Evolutionary conservation across 2,329 filamentous ascomycete species (phyloP).

Genomic region (Ascochyta lentis): DNA sequence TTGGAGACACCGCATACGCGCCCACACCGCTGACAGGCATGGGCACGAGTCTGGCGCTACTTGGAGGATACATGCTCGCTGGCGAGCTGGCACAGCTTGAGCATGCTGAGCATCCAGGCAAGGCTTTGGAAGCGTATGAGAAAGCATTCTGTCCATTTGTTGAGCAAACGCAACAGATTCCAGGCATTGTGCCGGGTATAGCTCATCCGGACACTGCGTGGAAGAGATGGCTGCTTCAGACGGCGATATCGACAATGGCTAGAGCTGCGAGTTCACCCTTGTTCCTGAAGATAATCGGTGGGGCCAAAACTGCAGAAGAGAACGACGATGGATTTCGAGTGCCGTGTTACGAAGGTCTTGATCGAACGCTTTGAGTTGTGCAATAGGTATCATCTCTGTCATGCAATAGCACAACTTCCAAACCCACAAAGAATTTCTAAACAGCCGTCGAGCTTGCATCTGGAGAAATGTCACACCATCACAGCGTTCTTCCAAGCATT

Average conservation of each 20-base stretch:
- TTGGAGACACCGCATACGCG: constrained; percentile 63
- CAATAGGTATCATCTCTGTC: too few relatives aligned
- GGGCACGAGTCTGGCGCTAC: constrained; percentile 44
- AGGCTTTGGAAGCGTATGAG: constrained; percentile 35
- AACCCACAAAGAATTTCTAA: not conserved
- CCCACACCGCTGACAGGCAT: constrained; percentile 57
- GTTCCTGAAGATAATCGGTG: constrained; percentile 15
- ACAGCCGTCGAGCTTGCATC: not conserved
- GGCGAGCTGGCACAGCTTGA: constrained; percentile 39
- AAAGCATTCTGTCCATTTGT: constrained; percentile 33
- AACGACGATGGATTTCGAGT: constrained; percentile 25
- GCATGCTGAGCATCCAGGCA: constrained; percentile 15
- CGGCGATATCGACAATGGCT: constrained; percentile 13
- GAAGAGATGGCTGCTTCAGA: constrained; percentile 33
- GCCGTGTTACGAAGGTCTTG: constrained; percentile 18
- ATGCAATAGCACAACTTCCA: not conserved
- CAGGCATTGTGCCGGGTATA: constrained; percentile 27
- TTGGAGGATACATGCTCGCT: constrained; percentile 49
- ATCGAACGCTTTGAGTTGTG: not conserved
- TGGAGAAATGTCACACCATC: not conserved
- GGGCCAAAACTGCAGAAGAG: constrained; percentile 9
- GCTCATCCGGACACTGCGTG: constrained; percentile 28
- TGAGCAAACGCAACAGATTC: constrained; percentile 36
- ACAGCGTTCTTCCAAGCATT: not conserved
- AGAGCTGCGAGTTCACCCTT: constrained; percentile 15